These are phyloP conservation scores for Cladophialophora chaetospira DNA, from an alignment of 2,329 filamentous ascomycete genomes.

Conservation along the genomic window DNA sequence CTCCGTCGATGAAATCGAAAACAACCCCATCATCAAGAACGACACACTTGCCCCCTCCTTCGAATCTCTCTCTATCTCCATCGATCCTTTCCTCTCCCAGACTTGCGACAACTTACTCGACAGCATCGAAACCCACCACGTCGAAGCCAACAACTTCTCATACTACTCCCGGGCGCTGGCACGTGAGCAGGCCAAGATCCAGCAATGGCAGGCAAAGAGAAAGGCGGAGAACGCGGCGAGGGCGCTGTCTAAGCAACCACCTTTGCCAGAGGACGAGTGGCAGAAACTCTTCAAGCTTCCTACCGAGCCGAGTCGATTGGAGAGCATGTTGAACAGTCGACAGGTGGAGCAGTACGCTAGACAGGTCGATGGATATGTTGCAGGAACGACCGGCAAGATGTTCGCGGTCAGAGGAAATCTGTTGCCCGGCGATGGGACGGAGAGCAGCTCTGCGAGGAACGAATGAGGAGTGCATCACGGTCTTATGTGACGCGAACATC, in stretches of 20 bases:
- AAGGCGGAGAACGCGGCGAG: slow-evolving; percentile 92
- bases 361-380: slow-evolving; percentile 95
- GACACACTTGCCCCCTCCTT: slow-evolving; percentile 81
- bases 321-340: slow-evolving; percentile 90
- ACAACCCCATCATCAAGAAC: slow-evolving; percentile 59
- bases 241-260: slow-evolving; percentile 80
- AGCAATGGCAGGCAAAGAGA: slow-evolving; percentile 93
- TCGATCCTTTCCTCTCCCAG: slow-evolving; percentile 98
- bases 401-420: slow-evolving; percentile 82
- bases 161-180: slow-evolving; percentile 92
- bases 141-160: slow-evolving; percentile 98
- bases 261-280: slow-evolving; percentile 96
- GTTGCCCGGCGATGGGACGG: slow-evolving; percentile 52
- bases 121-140: slow-evolving; percentile 96
- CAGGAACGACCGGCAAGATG: slow-evolving; percentile 92
- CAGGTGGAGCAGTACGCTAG: slow-evolving; percentile 98
- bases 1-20: slow-evolving; percentile 75
- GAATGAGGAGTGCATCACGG: neutral
- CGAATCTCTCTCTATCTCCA: slow-evolving; percentile 85
- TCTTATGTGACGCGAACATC: neutral
- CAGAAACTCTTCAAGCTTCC: slow-evolving; percentile 97
- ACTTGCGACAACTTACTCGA: slow-evolving; percentile 95
- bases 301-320: slow-evolving; percentile 86
- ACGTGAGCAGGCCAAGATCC: slow-evolving; percentile 94
- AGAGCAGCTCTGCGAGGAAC: slow-evolving; percentile 4